phyloP scores from a whole-genome alignment of 495 filamentous ascomycete genomes.

The Talaromyces stipitatus region DNA sequence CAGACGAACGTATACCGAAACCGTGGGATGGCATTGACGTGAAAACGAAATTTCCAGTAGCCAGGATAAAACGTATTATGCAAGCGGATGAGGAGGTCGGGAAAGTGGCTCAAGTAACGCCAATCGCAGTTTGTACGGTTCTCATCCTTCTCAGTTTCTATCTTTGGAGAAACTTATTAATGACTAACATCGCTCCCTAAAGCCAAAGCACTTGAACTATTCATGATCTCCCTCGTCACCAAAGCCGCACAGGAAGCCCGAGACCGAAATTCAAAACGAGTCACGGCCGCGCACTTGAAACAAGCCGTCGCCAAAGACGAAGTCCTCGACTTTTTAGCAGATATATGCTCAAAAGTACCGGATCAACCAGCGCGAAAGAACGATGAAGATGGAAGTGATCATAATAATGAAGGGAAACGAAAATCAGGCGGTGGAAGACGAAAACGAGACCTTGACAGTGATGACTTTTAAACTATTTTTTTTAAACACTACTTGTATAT shows the following conservation, averaged over 20 bases:
- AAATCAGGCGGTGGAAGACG: slow-evolving; percentile 35
- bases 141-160: not conserved
- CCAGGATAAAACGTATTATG: slow-evolving; percentile 98
- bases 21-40: slow-evolving; percentile 55
- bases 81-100: slow-evolving; percentile 98
- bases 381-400: slow-evolving; percentile 44
- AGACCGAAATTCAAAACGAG: slow-evolving; percentile 74
- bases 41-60: slow-evolving; percentile 93
- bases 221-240: slow-evolving; percentile 89
- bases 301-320: slow-evolving; percentile 77
- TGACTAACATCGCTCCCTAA: slow-evolving; percentile 12
- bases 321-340: slow-evolving; percentile 84
- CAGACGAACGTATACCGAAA: slow-evolving; percentile 14
- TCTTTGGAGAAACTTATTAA: slow-evolving; percentile 4
- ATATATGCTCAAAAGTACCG: slow-evolving; percentile 83
- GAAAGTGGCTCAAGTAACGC: slow-evolving; percentile 95
- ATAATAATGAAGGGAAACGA: slow-evolving; percentile 36
- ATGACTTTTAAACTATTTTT: slow-evolving; percentile 11
- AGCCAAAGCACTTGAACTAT: slow-evolving; percentile 89
- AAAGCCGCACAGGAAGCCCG: slow-evolving; percentile 79
- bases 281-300: slow-evolving; percentile 86
- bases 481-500: not conserved
- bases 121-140: slow-evolving; percentile 77
- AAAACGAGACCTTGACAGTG: slow-evolving; percentile 41
- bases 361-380: slow-evolving; percentile 55